A percentile compares a stretch with the other conserved stretches of the same genome.
Conservation (phyloP, 2,329 filamentous ascomycete species). For the Thielaviopsis ethacetica region DNA sequence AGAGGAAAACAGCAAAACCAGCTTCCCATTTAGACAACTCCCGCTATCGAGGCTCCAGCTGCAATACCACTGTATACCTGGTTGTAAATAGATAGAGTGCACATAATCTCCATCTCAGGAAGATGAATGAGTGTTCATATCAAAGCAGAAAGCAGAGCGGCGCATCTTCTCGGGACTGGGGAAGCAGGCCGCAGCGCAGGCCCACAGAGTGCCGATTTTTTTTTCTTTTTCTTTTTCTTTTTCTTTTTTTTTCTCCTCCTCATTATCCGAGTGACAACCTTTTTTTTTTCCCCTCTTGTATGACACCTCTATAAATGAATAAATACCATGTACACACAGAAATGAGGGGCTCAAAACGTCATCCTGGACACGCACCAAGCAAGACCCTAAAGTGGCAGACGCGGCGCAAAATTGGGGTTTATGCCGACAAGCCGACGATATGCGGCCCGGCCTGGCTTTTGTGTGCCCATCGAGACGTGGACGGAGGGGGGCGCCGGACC, state of each 20-base stretch:
- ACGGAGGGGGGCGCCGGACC: no score
- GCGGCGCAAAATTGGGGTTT: slow-evolving; percentile 3
- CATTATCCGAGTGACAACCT: no score
- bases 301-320: neutral
- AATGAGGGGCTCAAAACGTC: neutral
- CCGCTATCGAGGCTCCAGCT: neutral
- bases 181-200: neutral
- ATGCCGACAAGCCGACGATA: slow-evolving; percentile 10
- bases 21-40: neutral
- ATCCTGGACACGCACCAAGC: neutral
- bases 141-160: neutral
- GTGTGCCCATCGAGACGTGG: no score
- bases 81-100: neutral
- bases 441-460: neutral
- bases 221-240: neutral
- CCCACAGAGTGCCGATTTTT: no score
- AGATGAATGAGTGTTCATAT: neutral
- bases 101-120: neutral
- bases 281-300: neutral
- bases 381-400: neutral
- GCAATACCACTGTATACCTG: neutral
- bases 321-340: neutral
- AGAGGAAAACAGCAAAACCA: neutral
- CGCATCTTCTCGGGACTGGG: neutral
- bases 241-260: neutral